phyloP scores from a whole-genome alignment of 257 asterid genomes.

The Nemophila menziesii region DNA sequence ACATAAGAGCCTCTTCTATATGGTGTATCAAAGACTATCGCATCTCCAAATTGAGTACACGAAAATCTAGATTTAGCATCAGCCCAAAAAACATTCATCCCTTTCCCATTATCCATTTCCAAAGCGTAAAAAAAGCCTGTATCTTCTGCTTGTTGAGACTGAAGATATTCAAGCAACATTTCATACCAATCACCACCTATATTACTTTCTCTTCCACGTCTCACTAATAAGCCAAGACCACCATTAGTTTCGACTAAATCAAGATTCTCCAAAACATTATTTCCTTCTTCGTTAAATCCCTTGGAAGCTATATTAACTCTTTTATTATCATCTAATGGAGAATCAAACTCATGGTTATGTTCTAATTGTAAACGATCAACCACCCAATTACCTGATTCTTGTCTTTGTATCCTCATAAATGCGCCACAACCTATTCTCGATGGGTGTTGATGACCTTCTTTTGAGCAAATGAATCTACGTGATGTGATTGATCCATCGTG shows the following conservation, averaged over 20 bases:
- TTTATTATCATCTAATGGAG: constrained; percentile 32
- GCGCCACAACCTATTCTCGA: constrained; percentile 97
- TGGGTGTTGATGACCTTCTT: constrained; percentile 97
- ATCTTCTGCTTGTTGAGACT: constrained; percentile 74
- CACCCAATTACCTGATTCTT: constrained; percentile 68
- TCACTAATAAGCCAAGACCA: constrained; percentile 72
- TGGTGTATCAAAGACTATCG: constrained; percentile 62
- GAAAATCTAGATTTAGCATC: constrained; percentile 76
- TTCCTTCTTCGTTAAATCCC: constrained; percentile 51
- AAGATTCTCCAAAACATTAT: constrained; percentile 55
- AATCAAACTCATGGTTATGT: constrained; percentile 62
- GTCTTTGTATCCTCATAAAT: constrained; percentile 94
- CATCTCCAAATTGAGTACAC: constrained; percentile 83
- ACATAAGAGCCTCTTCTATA: constrained; percentile 45
- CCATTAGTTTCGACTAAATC: constrained; percentile 81
- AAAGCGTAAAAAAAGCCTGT: constrained; percentile 83
- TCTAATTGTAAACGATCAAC: constrained; percentile 83
- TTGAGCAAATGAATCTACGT: constrained; percentile 90
- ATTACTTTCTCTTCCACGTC: constrained; percentile 38
- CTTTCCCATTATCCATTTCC: constrained; percentile 66
- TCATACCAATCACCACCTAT: constrained; percentile 54
- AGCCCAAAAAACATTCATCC: constrained; percentile 71
- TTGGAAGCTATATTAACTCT: constrained; percentile 34
- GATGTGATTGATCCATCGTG: constrained; percentile 91
- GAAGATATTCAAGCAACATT: constrained; percentile 74